Evolutionary conservation across 306 rosid species (phyloP).

Genomic region (Cucurbita ficifolia): DNA sequence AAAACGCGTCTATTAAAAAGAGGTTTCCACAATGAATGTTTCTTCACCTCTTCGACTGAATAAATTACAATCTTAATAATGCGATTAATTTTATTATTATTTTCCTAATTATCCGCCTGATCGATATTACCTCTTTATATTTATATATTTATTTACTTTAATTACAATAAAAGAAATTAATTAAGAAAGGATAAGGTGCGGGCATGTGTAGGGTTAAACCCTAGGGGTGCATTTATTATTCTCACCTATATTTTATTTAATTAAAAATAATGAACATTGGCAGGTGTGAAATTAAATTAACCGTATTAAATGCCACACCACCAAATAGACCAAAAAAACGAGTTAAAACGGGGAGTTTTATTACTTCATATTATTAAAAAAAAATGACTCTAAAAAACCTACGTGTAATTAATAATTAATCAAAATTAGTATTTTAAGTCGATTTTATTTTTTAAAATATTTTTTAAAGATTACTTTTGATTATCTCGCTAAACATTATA

Average conservation of each 20-base stretch:
- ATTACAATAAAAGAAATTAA: not conserved
- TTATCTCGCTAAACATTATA: not conserved
- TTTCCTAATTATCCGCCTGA: not conserved
- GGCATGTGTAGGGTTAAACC: not conserved
- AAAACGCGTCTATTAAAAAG: too few relatives aligned
- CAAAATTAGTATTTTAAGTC: not conserved
- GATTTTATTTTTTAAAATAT: too few relatives aligned
- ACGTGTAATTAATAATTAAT: not conserved
- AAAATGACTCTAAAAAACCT: not conserved
- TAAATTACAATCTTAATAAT: not conserved
- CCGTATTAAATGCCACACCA: not conserved
- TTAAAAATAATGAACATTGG: not conserved
- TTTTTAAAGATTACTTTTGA: not conserved
- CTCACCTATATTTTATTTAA: not conserved
- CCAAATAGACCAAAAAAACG: not conserved
- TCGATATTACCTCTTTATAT: not conserved
- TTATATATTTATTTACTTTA: not conserved
- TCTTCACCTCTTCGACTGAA: too few relatives aligned
- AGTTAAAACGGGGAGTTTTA: not conserved
- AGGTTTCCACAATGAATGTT: too few relatives aligned
- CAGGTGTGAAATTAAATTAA: conserved; percentile 1
- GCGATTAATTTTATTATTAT: not conserved
- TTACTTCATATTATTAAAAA: not conserved
- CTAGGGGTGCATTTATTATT: not conserved
- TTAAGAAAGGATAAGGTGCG: not conserved